Conservation (phyloP, 768 basidiomycete genomes). For the Stropharia rugosoannulata region DNA sequence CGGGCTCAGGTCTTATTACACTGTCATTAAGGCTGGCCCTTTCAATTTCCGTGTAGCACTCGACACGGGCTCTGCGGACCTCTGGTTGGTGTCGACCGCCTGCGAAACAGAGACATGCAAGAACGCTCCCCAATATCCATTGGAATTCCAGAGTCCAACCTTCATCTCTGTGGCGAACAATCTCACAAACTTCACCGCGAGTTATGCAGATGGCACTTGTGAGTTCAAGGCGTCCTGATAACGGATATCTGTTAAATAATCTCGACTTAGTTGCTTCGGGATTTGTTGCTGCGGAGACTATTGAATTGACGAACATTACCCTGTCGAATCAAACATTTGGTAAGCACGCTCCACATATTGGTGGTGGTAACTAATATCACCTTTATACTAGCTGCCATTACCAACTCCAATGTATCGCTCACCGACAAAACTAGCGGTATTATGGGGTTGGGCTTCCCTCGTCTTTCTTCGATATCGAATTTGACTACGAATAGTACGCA, state of each 20-base stretch:
- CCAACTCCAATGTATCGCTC: constrained; percentile 61
- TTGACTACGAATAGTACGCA: constrained; percentile 45
- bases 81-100: constrained; percentile 68
- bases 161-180: constrained; percentile 64
- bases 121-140: constrained; percentile 66
- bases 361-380: constrained; percentile 1
- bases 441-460: constrained; percentile 74
- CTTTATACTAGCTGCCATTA: constrained; percentile 50
- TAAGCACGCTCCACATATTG: constrained; percentile 26
- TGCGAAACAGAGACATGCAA: constrained; percentile 59
- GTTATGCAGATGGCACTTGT: constrained; percentile 74
- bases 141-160: constrained; percentile 63
- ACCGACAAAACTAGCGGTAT: constrained; percentile 67
- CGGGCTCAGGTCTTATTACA: constrained; percentile 61
- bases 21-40: constrained; percentile 56
- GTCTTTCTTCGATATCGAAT: constrained; percentile 60
- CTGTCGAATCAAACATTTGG: constrained; percentile 66
- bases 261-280: constrained; percentile 55
- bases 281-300: constrained; percentile 66
- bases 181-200: constrained; percentile 53
- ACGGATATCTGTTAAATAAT: neutral
- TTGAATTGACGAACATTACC: constrained; percentile 60
- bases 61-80: constrained; percentile 74
- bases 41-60: constrained; percentile 68
- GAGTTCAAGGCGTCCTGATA: constrained; percentile 20